Evolutionary conservation across 2,329 filamentous ascomycete species (phyloP).

Genomic region (Penicillium sp.): DNA sequence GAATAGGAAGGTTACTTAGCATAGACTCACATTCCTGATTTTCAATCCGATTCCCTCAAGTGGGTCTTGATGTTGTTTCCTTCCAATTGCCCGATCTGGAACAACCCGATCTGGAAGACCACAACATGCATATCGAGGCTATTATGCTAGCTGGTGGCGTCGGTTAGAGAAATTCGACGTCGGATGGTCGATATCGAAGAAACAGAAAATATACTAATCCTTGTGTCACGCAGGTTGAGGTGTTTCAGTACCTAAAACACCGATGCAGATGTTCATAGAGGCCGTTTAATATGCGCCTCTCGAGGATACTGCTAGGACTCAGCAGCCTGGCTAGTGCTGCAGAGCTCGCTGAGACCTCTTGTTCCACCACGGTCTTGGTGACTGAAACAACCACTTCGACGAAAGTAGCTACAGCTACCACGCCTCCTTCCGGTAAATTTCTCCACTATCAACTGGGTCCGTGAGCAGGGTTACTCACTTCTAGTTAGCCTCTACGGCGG

Average conservation of each 20-base stretch:
- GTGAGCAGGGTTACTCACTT: neutral
- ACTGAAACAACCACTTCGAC: slow-evolving; percentile 1
- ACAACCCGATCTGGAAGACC: too few species aligned
- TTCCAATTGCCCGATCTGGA: neutral
- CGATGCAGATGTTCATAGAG: neutral
- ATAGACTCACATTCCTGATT: neutral
- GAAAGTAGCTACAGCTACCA: neutral
- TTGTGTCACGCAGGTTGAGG: neutral
- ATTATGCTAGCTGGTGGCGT: too few species aligned
- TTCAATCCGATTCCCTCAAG: neutral
- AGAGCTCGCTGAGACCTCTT: neutral
- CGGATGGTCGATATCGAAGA: too few species aligned
- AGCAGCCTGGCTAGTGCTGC: neutral
- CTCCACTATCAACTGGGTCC: neutral
- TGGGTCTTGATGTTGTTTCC: neutral
- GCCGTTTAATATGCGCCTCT: neutral
- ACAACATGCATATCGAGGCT: neutral
- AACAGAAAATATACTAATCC: too few species aligned
- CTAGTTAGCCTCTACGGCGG: slow-evolving; percentile 16
- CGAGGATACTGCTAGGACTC: neutral
- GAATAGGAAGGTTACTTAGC: neutral
- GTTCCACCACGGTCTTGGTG: neutral
- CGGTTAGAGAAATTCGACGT: too few species aligned
- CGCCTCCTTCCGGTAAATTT: neutral
- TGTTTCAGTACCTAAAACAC: neutral